These are phyloP conservation scores for Solanum etuberosum DNA, from an alignment of 257 asterid genomes.

Conservation along the genomic window DNA sequence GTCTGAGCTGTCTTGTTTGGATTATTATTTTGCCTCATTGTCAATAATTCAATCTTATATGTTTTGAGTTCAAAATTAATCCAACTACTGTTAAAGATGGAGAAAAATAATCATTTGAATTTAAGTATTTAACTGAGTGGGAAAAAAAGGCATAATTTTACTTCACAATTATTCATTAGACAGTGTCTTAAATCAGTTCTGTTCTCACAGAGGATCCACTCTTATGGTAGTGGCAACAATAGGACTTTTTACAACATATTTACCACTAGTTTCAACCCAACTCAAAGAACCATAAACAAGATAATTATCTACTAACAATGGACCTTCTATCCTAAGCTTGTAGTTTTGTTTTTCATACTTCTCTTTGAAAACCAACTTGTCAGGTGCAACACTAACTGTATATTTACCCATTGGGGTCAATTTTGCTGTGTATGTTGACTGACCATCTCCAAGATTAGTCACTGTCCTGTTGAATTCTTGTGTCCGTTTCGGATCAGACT, in stretches of 20 bases:
- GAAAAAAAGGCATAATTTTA: not conserved
- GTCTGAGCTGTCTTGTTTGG: not conserved
- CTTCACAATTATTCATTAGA: not conserved
- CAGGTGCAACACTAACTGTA: conserved; percentile 46
- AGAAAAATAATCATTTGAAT: not conserved
- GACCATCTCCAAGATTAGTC: conserved; percentile 46
- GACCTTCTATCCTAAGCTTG: conserved; percentile 36
- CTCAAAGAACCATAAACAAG: conserved; percentile 34
- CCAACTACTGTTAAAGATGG: not conserved
- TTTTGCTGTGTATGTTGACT: conserved; percentile 24
- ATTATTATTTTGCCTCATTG: not conserved
- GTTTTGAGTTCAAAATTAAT: not conserved
- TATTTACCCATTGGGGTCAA: conserved; percentile 22
- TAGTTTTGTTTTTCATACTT: conserved; percentile 48
- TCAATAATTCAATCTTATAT: not conserved
- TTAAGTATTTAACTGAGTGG: not conserved
- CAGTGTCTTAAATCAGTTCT: not conserved
- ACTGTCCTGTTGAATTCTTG: conserved; percentile 45
- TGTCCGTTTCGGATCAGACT: not conserved
- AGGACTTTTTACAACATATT: conserved; percentile 44
- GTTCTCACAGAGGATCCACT: not conserved
- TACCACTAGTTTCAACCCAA: conserved; percentile 47
- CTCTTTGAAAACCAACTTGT: conserved; percentile 30
- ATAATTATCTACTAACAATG: not conserved
- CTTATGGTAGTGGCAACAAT: conserved; percentile 31